Percentiles rank a stretch among this genome's conserved stretches.
These are phyloP conservation scores for Fusarium lateritium DNA, from an alignment of 2,329 filamentous ascomycete species.

Conservation along the genomic window DNA sequence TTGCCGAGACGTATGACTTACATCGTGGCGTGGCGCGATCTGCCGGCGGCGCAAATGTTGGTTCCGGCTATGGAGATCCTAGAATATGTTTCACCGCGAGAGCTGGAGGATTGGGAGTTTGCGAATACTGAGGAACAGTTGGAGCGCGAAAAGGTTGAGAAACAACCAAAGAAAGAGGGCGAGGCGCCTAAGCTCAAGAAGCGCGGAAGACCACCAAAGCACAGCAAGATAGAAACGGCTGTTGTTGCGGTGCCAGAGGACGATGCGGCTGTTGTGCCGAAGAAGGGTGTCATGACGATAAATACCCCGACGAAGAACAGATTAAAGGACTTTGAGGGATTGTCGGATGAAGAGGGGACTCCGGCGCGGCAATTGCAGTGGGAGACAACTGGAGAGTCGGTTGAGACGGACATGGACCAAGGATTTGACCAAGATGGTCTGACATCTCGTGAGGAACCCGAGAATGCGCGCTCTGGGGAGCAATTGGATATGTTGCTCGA, in stretches of 20 bases:
- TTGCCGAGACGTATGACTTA: constrained; percentile 65
- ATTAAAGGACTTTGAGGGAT: constrained; percentile 50
- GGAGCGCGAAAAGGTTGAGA: constrained; percentile 56
- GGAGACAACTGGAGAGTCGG: constrained; percentile 36
- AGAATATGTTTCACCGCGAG: constrained; percentile 71
- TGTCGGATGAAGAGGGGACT: constrained; percentile 51
- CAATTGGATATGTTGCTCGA: neutral
- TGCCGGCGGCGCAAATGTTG: constrained; percentile 63
- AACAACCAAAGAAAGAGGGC: constrained; percentile 46
- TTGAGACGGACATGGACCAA: constrained; percentile 14
- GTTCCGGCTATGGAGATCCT: constrained; percentile 64
- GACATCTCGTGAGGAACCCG: neutral
- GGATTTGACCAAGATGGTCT: neutral
- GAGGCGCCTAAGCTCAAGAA: constrained; percentile 37
- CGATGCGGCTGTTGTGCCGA: constrained; percentile 45
- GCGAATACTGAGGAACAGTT: constrained; percentile 58
- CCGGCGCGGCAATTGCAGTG: constrained; percentile 49
- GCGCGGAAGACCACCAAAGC: constrained; percentile 50
- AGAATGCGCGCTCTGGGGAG: neutral
- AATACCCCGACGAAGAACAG: constrained; percentile 55
- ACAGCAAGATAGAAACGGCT: constrained; percentile 53
- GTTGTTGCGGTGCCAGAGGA: constrained; percentile 49
- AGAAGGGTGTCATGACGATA: constrained; percentile 54
- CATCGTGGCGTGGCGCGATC: constrained; percentile 68
- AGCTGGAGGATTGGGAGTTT: constrained; percentile 71